Evolutionary conservation across 371 early-diverging fungal species (phyloP), one percentile per base, ranked within the genome.

Genomic region (Mucor mucedo): DNA sequence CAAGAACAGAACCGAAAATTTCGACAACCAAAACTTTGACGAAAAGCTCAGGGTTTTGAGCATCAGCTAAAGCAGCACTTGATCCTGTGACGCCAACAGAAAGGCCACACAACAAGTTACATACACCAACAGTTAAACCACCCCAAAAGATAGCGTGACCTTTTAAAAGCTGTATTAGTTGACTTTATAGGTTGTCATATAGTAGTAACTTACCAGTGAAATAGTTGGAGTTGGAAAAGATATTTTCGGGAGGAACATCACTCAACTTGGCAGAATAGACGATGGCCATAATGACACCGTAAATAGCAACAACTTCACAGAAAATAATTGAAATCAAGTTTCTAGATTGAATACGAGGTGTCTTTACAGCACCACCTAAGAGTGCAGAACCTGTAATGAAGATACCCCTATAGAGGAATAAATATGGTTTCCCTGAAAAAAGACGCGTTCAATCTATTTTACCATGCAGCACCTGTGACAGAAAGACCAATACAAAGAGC

Each of bases 221-320:
- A 60, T 83, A 87, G 71, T 91, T 87, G 35, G 84, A 82, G 40
- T 68, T 55, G 61, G 78, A 80, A 73, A 80, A 83, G 29, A 84
- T 70, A 8, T 62, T 39, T 14, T 74, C 75, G 55, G 77, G 64
- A 45, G 72, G 62, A 3, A 90, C 85, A 32, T 84, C 80, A 32
- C 68, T 73, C 11, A 96, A 73, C 75, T 96, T 96, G 21, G 94
- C 84, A 6, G 93, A 90, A 72, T 95, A 96, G 52, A 98, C 94
- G 69, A 98, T 97, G 48, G 97, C 95, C 89, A 97, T 95, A 71
- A 98, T 97, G 55, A 98, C 88, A 62, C 98, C 98, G 75, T 98
- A 98, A 68, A 98, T 98, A 65, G 97, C 98, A 8, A 98, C 98
- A 64, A 95, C 98, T 83, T 98, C 98, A 82, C 98, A 98, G 71